These are phyloP conservation scores for Coemansia sp. DNA, from an alignment of 192 early-diverging fungal species.

Conservation along the genomic window DNA sequence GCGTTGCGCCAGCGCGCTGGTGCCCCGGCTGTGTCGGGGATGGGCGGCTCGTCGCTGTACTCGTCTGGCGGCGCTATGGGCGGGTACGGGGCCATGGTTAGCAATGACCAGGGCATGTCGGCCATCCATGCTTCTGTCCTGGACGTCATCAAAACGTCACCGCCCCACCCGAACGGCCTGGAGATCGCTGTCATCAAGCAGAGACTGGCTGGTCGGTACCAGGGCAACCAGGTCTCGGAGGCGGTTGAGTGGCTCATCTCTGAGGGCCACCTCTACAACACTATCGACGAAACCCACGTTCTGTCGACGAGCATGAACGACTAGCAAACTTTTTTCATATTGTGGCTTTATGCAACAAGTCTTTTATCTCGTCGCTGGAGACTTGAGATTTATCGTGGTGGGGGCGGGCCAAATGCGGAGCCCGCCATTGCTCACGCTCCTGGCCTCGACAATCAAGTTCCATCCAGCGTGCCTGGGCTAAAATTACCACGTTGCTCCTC, in stretches of 20 bases:
- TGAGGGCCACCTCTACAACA: constrained; percentile 70
- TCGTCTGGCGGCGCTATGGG: background rate
- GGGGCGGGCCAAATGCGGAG: background rate
- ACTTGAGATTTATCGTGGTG: background rate
- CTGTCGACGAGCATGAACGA: constrained; percentile 37
- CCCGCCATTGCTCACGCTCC: background rate
- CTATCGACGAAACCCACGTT: constrained; percentile 66
- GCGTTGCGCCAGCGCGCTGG: constrained; percentile 11
- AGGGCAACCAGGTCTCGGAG: constrained; percentile 22
- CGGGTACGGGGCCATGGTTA: constrained; percentile 8
- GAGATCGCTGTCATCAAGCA: constrained; percentile 46
- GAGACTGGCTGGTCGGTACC: constrained; percentile 35
- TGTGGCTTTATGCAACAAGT: background rate
- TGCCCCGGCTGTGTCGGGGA: background rate
- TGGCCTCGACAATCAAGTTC: background rate
- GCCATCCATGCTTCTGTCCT: constrained; percentile 28
- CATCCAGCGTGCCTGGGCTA: background rate
- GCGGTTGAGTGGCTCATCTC: constrained; percentile 55
- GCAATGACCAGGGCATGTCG: constrained; percentile 9
- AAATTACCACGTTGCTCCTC: background rate
- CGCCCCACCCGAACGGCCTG: constrained; percentile 45
- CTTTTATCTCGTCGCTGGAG: background rate
- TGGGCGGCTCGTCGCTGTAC: background rate
- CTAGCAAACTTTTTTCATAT: background rate
- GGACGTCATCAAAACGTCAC: constrained; percentile 16